These are phyloP conservation scores for Polytrichum formosum DNA, from an alignment of 225 moss, liverwort and hornwort genomes.

Conservation along the genomic window DNA sequence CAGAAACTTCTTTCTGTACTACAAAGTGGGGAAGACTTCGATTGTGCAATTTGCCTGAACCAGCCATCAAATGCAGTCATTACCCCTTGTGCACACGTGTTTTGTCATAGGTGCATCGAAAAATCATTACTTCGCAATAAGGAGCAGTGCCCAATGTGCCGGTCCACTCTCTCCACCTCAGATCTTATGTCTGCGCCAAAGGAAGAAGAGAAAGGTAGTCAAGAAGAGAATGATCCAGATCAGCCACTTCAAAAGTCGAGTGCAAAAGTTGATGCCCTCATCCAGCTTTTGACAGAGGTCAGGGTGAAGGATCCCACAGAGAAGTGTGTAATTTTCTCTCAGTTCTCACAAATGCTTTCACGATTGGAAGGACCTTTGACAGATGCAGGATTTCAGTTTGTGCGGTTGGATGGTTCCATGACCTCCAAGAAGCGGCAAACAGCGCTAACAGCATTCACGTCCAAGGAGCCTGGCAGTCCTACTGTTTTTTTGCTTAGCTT, in stretches of 20 bases:
- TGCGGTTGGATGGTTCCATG: slow-evolving; percentile 55
- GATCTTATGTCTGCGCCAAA: slow-evolving; percentile 58
- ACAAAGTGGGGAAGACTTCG: slow-evolving; percentile 56
- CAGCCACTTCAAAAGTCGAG: slow-evolving; percentile 27
- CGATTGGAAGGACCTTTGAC: slow-evolving; percentile 43
- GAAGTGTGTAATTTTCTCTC: slow-evolving; percentile 58
- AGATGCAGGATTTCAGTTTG: slow-evolving; percentile 47
- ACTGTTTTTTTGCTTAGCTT: slow-evolving; percentile 50
- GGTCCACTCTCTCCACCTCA: slow-evolving; percentile 27
- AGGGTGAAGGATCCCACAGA: slow-evolving; percentile 44
- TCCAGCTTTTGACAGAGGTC: slow-evolving; percentile 36
- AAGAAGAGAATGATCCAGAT: slow-evolving; percentile 13
- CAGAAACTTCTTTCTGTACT: slow-evolving; percentile 54
- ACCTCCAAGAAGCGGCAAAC: slow-evolving; percentile 41
- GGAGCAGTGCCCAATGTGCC: slow-evolving; percentile 63
- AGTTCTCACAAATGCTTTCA: slow-evolving; percentile 51
- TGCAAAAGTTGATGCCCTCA: slow-evolving; percentile 52
- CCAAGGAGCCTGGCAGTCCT: slow-evolving; percentile 29
- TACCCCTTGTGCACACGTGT: slow-evolving; percentile 59
- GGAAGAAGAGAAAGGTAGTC: slow-evolving; percentile 23
- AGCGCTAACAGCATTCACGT: slow-evolving; percentile 34
- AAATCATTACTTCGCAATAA: slow-evolving; percentile 48
- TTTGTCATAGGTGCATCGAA: slow-evolving; percentile 55
- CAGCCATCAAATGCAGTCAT: slow-evolving; percentile 56
- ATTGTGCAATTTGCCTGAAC: slow-evolving; percentile 59